Conservation (phyloP, 1,284 basidiomycete genomes). For the Xerocomus nothofagi region DNA sequence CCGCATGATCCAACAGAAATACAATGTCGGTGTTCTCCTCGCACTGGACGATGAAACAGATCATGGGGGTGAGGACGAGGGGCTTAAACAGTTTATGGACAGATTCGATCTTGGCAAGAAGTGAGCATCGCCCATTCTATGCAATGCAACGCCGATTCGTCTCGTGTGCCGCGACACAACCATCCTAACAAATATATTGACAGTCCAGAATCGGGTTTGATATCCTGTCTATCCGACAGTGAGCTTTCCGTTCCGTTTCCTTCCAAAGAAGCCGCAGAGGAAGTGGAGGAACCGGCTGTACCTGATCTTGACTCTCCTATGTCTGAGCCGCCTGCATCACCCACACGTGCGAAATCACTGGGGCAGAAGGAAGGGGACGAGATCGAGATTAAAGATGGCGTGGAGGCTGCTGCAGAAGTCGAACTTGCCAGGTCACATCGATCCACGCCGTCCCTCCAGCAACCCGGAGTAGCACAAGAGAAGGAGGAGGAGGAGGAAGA, state of each 20-base stretch:
- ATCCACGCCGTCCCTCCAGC: slow-evolving; percentile 19
- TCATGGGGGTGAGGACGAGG: slow-evolving; percentile 39
- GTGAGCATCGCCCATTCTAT: slow-evolving; percentile 16
- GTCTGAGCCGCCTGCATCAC: slow-evolving; percentile 35
- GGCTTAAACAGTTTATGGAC: slow-evolving; percentile 49
- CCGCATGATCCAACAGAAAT: slow-evolving; percentile 54
- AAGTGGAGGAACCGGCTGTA: slow-evolving; percentile 7
- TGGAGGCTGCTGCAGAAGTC: slow-evolving; percentile 8
- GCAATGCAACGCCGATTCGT: not conserved
- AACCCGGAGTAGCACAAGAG: slow-evolving; percentile 11
- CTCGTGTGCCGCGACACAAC: slow-evolving; percentile 3
- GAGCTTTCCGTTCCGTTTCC: slow-evolving; percentile 29
- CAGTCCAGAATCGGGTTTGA: slow-evolving; percentile 42
- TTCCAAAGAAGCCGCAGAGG: slow-evolving; percentile 12
- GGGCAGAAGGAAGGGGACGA: slow-evolving; percentile 26
- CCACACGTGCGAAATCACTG: slow-evolving; percentile 25
- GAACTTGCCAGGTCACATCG: slow-evolving; percentile 14
- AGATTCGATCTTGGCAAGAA: slow-evolving; percentile 53
- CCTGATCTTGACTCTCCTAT: slow-evolving; percentile 34
- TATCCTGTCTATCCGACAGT: slow-evolving; percentile 34
- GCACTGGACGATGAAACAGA: slow-evolving; percentile 37
- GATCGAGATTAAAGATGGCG: slow-evolving; percentile 22
- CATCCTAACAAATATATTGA: slow-evolving; percentile 7
- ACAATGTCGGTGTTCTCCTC: slow-evolving; percentile 43
- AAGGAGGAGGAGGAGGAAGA: slow-evolving; percentile 24